Conservation (phyloP, 257 asterid genomes). For the Solanum tacnaense region DNA sequence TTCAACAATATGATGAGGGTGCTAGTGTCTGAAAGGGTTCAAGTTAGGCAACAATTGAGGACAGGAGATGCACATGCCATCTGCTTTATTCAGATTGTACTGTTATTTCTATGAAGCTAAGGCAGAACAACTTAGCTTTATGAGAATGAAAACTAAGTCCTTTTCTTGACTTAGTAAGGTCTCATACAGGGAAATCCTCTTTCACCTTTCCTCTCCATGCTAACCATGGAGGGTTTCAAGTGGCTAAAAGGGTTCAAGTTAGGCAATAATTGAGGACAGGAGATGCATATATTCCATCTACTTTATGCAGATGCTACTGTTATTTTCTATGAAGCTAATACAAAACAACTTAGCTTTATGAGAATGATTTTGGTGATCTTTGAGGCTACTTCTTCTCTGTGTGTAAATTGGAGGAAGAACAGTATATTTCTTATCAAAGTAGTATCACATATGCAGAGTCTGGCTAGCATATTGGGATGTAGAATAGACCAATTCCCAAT, state of each 20-base stretch:
- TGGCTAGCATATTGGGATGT: neutral
- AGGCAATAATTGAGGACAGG: neutral
- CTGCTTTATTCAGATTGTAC: neutral
- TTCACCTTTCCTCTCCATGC: neutral
- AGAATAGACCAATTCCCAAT: neutral
- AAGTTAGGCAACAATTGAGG: neutral
- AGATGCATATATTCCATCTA: neutral
- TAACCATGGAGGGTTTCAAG: neutral
- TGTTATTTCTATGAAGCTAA: neutral
- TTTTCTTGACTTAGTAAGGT: neutral
- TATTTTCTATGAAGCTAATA: neutral
- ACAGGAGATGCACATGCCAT: neutral
- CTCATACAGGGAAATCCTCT: neutral
- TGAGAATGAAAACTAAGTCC: neutral
- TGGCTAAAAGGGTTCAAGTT: neutral
- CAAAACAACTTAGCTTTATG: neutral
- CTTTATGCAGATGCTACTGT: neutral
- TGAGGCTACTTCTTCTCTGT: neutral
- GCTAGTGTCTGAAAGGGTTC: neutral
- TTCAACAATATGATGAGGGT: neutral
- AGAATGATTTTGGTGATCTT: neutral
- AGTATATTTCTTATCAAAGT: neutral
- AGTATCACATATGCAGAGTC: neutral
- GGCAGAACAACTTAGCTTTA: neutral
- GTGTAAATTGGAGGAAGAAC: neutral